Conservation (phyloP, 257 asterid species). For the Rehmannia glutinosa region DNA sequence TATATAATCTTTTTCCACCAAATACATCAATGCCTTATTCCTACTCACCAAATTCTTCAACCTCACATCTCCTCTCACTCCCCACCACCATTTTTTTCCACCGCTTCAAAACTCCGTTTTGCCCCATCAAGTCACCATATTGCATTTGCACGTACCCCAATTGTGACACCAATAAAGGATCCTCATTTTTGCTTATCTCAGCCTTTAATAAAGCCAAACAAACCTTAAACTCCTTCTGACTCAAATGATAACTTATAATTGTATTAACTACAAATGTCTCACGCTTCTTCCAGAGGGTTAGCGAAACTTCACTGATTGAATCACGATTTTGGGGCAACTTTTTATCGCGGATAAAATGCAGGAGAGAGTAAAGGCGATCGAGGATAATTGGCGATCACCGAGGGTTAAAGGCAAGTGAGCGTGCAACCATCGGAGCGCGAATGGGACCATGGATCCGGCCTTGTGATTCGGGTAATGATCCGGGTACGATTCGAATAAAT, state of each 20-base stretch:
- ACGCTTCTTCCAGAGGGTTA: conserved; percentile 58
- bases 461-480: conserved; percentile 62
- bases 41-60: conserved; percentile 76
- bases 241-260: conserved; percentile 79
- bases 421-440: conserved; percentile 87
- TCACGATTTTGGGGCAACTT: conserved; percentile 16
- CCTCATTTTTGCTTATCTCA: conserved; percentile 40
- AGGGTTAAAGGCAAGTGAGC: conserved; percentile 76
- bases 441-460: conserved; percentile 81
- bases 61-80: conserved; percentile 32
- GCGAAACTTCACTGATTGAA: conserved; percentile 24
- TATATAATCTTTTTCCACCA: conserved; percentile 86
- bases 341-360: conserved; percentile 51
- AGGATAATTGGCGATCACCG: conserved; percentile 69
- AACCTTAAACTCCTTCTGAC: conserved; percentile 71
- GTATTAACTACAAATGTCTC: conserved; percentile 61
- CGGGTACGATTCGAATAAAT: conserved; percentile 57
- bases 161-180: conserved; percentile 61
- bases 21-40: conserved; percentile 78
- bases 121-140: conserved; percentile 89
- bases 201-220: conserved; percentile 58
- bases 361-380: conserved; percentile 71
- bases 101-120: conserved; percentile 52
- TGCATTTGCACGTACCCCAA: conserved; percentile 90
- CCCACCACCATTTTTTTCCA: conserved; percentile 43